Evolutionary conservation across 1,139 yeast genomes (phyloP), one percentile per base, ranked within the genome.

Genomic region (Candida sojae): DNA sequence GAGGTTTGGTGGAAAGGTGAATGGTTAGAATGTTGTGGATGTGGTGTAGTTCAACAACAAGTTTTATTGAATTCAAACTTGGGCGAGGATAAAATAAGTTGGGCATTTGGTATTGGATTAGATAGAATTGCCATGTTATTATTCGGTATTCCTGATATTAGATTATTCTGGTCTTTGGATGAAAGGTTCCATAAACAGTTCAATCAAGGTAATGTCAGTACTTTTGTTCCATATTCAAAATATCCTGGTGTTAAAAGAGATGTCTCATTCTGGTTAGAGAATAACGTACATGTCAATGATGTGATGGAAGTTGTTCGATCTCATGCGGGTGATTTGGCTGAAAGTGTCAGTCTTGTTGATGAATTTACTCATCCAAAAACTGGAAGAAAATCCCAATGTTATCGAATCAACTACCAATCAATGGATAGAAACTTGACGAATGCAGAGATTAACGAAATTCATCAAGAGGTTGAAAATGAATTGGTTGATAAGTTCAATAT

Each of bases 1-100:
- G 99, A 93, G 67, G 96, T 93, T 5, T 92, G 96, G 95, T 95
- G 98, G 98, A 89, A 92, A 64, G 96, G 96, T 39, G 96, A 92
- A 57, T 95, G 99, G 99, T 75, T 93, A 39, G 99, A 93, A 70
- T 85, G 96, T 66, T 90, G 97, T 62, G 99, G 99, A 1, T 89
- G 96, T 67, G 99, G 99, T 26, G 78, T 93, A 43, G 96, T 91
- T 4, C 84, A 83, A 58, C 88, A 90, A 57, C 83, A 83, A 44
- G 96, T 93, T 0, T 72, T 91, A 43, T 70, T 81, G 33, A 87
- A 86, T 55, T 80, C 97, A 1, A 95, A 89, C 0, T 73, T 86
- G 44, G 67, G 75, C 11, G 77, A 81, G 48, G 80, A 85, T 28
- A 81, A 90, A 47, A 53, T 75, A 29, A 96, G 97, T 6, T 93